Evolutionary conservation across 192 early-diverging fungal species (phyloP).

Genomic region (Backusella sp.): DNA sequence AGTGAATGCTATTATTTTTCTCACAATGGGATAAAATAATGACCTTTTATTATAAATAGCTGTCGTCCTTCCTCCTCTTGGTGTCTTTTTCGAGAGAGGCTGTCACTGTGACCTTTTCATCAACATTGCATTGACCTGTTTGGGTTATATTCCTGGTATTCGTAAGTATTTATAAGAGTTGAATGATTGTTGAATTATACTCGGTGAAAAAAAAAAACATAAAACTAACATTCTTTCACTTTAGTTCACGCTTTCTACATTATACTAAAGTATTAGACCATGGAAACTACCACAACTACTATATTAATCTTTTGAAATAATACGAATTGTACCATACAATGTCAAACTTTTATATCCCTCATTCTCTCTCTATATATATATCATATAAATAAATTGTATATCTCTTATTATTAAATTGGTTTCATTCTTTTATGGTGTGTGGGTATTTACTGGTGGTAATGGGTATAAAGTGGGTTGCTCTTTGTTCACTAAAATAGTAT

Average conservation of each 20-base stretch:
- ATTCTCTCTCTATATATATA: background rate
- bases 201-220: background rate
- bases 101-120: constrained; percentile 52
- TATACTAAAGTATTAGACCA: constrained; percentile 20
- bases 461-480: no score
- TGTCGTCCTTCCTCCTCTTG: constrained; percentile 56
- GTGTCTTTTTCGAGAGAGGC: constrained; percentile 62
- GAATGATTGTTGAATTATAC: background rate
- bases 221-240: background rate
- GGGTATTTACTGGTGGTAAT: background rate
- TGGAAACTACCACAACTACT: background rate
- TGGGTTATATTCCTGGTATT: constrained; percentile 63
- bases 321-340: constrained; percentile 5
- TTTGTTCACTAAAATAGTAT: no score
- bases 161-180: constrained; percentile 3
- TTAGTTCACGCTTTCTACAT: constrained; percentile 25
- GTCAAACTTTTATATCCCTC: background rate
- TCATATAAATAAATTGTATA: background rate
- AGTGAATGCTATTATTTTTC: background rate
- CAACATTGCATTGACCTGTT: constrained; percentile 61
- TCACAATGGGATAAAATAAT: background rate
- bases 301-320: background rate
- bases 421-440: background rate
- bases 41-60: background rate
- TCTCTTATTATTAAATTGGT: constrained; percentile 6